Base-by-base conservation (phyloP, 257 asterid genomes). In the Parsonsia alboflavescens region DNA sequence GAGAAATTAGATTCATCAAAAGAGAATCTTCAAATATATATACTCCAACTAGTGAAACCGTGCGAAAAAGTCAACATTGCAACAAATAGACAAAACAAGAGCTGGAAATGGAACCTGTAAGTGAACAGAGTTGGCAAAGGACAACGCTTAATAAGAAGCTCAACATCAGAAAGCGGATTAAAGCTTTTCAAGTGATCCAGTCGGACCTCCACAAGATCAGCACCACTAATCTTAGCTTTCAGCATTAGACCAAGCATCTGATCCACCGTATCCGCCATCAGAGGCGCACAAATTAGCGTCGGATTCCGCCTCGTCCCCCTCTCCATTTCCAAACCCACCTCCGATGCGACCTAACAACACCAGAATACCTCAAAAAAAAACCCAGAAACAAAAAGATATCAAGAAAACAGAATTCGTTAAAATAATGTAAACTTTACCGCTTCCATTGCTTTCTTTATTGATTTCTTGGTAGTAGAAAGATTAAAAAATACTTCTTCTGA, bases 51-150 rank as follows among this genome's bases (percentile, higher is more conserved):
- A 71, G 15, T 22, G 41, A 39, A 61, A 57, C 28, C 39, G 17
- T 11, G 54, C 39, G 39, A 36, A 48, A 24, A 39, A 68, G 12
- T 17, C 44, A 36, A 9, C 53, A 73, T 8, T 44, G 63, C 72
- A 61, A 72, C 33, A 59, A 64, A 30, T 15, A 30, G n/a, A 16
- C 9, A 36, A 12, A 30, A 64, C 48, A 64, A 48, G 10, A 64
- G 49, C 69, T 64, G 48, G 49, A 72, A 70, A 67, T 48, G 50
- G 57, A 84, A 92, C 99, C 99, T 95, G 96, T 95, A 89, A 80
- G 99, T 95, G 77, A 95, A 88, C 71, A 95, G 91, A 80, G 96
- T 92, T 45, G 99, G 99, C 86, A 95, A 81, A 74, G 99, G 98
- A 76, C 88, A 92, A 41, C 68, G 84, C 52, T 80, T 87, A 84